phyloP scores from a whole-genome alignment of 1,284 basidiomycete genomes.

The Ganoderma boninense region DNA sequence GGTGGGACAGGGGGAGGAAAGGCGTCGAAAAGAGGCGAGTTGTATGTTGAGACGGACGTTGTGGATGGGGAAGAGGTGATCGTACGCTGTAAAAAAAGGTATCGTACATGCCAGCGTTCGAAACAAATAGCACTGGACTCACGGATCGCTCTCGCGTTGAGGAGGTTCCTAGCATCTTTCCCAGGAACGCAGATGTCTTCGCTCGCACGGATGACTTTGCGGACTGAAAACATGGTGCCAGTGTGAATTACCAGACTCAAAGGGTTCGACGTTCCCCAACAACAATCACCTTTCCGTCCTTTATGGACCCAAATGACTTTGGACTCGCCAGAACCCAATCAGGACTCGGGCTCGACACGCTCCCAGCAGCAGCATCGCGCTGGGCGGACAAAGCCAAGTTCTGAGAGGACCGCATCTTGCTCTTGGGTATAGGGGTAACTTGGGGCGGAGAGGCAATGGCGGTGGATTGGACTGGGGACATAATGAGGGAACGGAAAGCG shows the following conservation, averaged over 20 bases:
- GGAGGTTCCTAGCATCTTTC: conserved; percentile 75
- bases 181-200: conserved; percentile 80
- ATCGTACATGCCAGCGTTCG: conserved; percentile 15
- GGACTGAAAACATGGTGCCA: conserved; percentile 42
- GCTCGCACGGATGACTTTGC: conserved; percentile 71
- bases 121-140: conserved; percentile 42
- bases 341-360: conserved; percentile 46
- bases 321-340: conserved; percentile 61
- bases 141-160: conserved; percentile 75
- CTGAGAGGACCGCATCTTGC: conserved; percentile 32
- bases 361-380: conserved; percentile 22
- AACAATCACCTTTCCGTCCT: conserved; percentile 58
- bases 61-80: conserved; percentile 49
- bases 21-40: conserved; percentile 52
- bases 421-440: conserved; percentile 31
- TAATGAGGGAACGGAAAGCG: conserved; percentile 8
- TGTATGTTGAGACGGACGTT: conserved; percentile 43
- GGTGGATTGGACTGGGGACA: conserved; percentile 26
- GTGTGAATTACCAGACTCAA: conserved; percentile 8
- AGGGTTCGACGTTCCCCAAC: neutral
- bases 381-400: conserved; percentile 26
- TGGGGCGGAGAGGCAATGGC: conserved; percentile 22
- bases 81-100: conserved; percentile 48
- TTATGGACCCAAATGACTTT: conserved; percentile 44
- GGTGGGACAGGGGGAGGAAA: conserved; percentile 77